These are phyloP conservation scores for Coniochaeta sp. DNA, from an alignment of 2,329 filamentous ascomycete species.

Conservation along the genomic window DNA sequence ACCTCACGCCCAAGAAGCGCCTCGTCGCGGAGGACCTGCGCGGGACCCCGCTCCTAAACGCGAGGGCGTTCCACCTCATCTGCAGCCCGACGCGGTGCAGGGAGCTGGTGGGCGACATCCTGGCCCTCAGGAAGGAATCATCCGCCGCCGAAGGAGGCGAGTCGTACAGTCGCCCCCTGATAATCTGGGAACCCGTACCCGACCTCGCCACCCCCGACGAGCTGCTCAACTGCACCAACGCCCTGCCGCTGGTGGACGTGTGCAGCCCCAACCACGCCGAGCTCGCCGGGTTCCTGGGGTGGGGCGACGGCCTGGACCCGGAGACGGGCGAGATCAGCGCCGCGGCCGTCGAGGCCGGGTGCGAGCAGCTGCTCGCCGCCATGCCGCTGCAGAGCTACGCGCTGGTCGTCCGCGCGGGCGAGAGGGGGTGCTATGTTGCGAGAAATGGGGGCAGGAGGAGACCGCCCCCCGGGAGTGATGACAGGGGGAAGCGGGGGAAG, in stretches of 20 bases:
- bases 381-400: constrained; percentile 60
- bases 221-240: constrained; percentile 57
- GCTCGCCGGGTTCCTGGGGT: constrained; percentile 81
- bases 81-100: constrained; percentile 74
- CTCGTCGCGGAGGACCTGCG: constrained; percentile 68
- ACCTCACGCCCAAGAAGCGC: constrained; percentile 78
- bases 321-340: constrained; percentile 46
- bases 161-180: constrained; percentile 55
- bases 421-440: constrained; percentile 63
- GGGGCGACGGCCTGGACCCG: constrained; percentile 43
- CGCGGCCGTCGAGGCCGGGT: constrained; percentile 46
- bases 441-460: constrained; percentile 47
- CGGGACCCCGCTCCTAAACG: constrained; percentile 53
- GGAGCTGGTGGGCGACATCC: constrained; percentile 66
- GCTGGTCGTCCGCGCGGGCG: constrained; percentile 64
- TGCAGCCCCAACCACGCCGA: constrained; percentile 82
- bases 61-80: constrained; percentile 79
- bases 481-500: neutral
- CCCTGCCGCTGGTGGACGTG: constrained; percentile 53
- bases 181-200: constrained; percentile 94
- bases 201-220: constrained; percentile 63
- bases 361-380: constrained; percentile 54
- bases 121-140: constrained; percentile 47
- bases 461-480: constrained; percentile 11
- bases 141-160: constrained; percentile 8